A percentile compares a stretch with the other conserved stretches of the same genome.
Evolutionary conservation across 805 yeast species (phyloP).

Genomic region (Barnettozyma pratensis): DNA sequence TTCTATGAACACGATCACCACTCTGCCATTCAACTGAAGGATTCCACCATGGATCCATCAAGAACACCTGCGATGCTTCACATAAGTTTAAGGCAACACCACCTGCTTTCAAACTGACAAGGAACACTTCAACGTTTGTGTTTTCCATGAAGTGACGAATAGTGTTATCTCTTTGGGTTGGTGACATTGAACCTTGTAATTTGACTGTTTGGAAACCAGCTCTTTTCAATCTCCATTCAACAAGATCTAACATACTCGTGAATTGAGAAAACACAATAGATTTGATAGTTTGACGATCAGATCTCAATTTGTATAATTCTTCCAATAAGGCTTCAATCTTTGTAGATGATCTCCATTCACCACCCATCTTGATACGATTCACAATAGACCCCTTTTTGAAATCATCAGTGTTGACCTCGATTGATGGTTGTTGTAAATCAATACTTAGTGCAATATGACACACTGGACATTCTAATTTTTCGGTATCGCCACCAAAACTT

Average conservation of each 20-base stretch:
- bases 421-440: conserved; percentile 80
- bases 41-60: conserved; percentile 99
- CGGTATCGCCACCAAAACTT: conserved; percentile 58
- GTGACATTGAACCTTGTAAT: conserved; percentile 95
- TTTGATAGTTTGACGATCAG: conserved; percentile 84
- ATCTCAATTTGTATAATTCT: conserved; percentile 80
- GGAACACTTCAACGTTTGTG: conserved; percentile 85
- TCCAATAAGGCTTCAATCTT: conserved; percentile 95
- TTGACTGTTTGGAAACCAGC: conserved; percentile 96
- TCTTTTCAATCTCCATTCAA: conserved; percentile 90
- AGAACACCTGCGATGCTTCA: conserved; percentile 94
- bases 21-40: conserved; percentile 98
- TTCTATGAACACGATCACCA: conserved; percentile 96
- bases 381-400: conserved; percentile 69
- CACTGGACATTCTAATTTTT: conserved; percentile 81
- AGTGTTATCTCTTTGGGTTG: conserved; percentile 88
- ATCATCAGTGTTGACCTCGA: conserved; percentile 54
- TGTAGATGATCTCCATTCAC: conserved; percentile 90
- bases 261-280: conserved; percentile 97
- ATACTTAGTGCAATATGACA: conserved; percentile 92
- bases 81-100: conserved; percentile 96
- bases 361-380: conserved; percentile 81
- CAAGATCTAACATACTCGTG: conserved; percentile 91
- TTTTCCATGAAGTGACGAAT: conserved; percentile 90
- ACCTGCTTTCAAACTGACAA: conserved; percentile 95